Evolutionary conservation across 1,284 basidiomycete genomes (phyloP), one percentile per base, ranked within the genome.

Genomic region (Puccinia polysora): DNA sequence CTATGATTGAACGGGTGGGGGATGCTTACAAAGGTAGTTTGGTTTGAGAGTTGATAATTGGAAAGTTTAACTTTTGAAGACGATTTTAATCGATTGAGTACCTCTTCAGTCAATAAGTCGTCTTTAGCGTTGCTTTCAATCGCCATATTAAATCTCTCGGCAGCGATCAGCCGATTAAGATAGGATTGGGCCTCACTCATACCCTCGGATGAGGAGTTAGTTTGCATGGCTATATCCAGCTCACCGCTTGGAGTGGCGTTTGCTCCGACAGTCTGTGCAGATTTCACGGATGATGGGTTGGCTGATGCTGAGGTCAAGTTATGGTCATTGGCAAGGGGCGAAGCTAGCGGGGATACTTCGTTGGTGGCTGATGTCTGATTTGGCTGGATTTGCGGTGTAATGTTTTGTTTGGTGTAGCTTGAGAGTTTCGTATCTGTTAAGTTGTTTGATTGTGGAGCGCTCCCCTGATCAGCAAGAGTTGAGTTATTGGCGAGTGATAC

Each of bases 21-120:
- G 23, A 43, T 23, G 7, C 40, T 47, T 62, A 47, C 59, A 62
- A 62, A 62, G 15, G 47, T 23, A 14, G 59, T 47, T 32, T 62
- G 59, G 32, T 62, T 62, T 3, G 23, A 20, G 4, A 62, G 23
- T 32, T 62, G 59, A 45, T 62, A 43, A 12, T 6, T 47, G 8
- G 23, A 18, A 23, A 62, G 32, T 40, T 62, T 62, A 3, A 62
- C n/a, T 28, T 62, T 62, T 1, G 59, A 62, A 18, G 40, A 20
- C 18, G 59, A 20, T 40, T 20, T 43, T n/a, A 62, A 32, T 18
- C 28, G 59, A 32, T 45, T 32, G 28, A 62, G 38, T 18, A 62
- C 28, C 15, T 47, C 40, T 10, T 32, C 18, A 1, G 20, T 40
- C 14, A 32, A 43, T 23, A 28, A 28, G 2, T 62, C 59, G 28